Percentiles rank a stretch among this genome's conserved stretches.
Conservation (phyloP, 2,329 filamentous ascomycete genomes). For the Colletotrichum gloeosporioides region DNA sequence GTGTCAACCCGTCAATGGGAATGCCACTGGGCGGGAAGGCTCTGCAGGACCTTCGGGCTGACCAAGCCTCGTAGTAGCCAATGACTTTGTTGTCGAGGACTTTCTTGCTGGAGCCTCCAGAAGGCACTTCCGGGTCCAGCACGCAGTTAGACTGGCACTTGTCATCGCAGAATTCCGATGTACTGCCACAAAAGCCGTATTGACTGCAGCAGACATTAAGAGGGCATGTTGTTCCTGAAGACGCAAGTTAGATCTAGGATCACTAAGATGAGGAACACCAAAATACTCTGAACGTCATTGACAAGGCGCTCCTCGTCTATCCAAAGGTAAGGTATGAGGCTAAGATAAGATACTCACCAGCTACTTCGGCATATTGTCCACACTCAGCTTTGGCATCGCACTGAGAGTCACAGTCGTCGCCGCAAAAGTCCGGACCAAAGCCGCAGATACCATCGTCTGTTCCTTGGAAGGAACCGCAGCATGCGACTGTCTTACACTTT, state of each 20-base stretch:
- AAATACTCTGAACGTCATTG: fast-evolving
- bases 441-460: background rate
- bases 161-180: background rate
- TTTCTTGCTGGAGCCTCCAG: background rate
- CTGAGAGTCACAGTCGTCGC: background rate
- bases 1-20: slow-evolving; percentile 18
- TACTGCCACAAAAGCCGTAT: slow-evolving; percentile 28
- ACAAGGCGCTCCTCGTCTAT: background rate
- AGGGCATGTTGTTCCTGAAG: background rate
- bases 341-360: background rate
- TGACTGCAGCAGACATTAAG: background rate
- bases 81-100: background rate
- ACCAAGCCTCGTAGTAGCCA: slow-evolving; percentile 12
- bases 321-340: fast-evolving
- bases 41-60: background rate
- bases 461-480: background rate
- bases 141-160: background rate
- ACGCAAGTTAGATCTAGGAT: background rate
- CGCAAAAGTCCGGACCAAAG: background rate
- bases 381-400: background rate
- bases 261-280: background rate
- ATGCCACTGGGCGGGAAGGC: background rate
- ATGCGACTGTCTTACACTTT: background rate
- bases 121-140: background rate
- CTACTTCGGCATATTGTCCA: background rate